Evolutionary conservation across 2,329 filamentous ascomycete species (phyloP).

Genomic region (Neophaeococcomyces mojaviensis): DNA sequence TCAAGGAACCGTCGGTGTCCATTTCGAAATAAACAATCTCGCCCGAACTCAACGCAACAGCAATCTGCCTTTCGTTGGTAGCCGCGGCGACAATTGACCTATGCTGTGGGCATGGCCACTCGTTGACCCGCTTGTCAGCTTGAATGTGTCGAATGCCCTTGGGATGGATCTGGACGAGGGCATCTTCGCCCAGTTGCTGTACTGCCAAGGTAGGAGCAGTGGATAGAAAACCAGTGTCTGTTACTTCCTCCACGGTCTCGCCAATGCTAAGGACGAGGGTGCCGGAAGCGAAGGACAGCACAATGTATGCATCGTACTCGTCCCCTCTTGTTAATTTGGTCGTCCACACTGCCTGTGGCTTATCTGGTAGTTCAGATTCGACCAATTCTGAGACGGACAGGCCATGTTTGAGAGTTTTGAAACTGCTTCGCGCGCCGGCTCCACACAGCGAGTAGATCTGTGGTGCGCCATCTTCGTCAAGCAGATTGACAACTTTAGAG

Average conservation of each 20-base stretch:
- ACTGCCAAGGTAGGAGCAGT: constrained; percentile 84
- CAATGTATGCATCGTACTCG: constrained; percentile 85
- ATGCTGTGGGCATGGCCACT: constrained; percentile 90
- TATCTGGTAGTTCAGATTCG: constrained; percentile 81
- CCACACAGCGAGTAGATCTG: constrained; percentile 94
- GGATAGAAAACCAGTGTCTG: constrained; percentile 84
- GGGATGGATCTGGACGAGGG: constrained; percentile 90
- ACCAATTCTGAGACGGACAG: constrained; percentile 91
- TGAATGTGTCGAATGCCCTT: constrained; percentile 89
- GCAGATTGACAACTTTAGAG: constrained; percentile 84
- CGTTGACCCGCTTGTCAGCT: constrained; percentile 68
- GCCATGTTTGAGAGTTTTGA: constrained; percentile 86
- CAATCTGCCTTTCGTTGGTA: constrained; percentile 88
- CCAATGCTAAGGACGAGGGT: constrained; percentile 92
- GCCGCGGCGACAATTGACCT: constrained; percentile 90
- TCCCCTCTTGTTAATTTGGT: constrained; percentile 77
- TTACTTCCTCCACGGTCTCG: constrained; percentile 92
- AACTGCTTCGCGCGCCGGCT: constrained; percentile 78
- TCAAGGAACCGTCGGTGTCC: constrained; percentile 81
- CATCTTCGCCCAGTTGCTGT: constrained; percentile 88
- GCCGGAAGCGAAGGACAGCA: constrained; percentile 84
- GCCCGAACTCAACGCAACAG: constrained; percentile 86
- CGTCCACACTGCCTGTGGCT: constrained; percentile 91
- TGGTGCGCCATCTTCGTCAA: constrained; percentile 76
- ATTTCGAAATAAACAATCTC: constrained; percentile 99